Conservation (phyloP, 305 asterid genomes). For the Coffea humblotiana region DNA sequence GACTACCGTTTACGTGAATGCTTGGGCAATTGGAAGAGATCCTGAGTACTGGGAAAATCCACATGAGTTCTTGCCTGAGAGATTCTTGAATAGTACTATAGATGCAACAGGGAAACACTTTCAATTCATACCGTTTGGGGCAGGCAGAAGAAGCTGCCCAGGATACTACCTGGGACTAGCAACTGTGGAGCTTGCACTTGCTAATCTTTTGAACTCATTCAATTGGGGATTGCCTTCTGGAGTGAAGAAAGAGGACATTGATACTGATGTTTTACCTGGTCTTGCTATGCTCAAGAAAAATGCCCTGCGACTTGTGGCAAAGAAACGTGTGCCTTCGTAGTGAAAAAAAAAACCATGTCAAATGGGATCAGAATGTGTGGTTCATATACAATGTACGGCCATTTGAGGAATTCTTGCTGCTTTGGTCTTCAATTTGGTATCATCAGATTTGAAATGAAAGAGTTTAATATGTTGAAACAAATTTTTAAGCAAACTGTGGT, state of each 20-base stretch:
- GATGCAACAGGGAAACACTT: not conserved
- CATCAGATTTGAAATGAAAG: too few species aligned
- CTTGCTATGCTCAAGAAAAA: not conserved
- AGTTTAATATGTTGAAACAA: too few species aligned
- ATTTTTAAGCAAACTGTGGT: too few species aligned
- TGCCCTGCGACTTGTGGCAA: not conserved
- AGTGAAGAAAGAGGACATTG: not conserved
- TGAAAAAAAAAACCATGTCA: too few species aligned
- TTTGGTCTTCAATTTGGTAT: too few species aligned
- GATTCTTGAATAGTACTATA: conserved; percentile 23
- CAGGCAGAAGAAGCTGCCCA: not conserved
- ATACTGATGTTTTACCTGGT: not conserved
- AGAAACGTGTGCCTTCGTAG: not conserved
- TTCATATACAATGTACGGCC: too few species aligned
- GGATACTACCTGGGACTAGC: not conserved
- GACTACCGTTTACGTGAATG: conserved; percentile 6
- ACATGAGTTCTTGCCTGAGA: conserved; percentile 14
- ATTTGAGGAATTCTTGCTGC: too few species aligned
- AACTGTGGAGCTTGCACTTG: not conserved
- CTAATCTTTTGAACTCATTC: not conserved
- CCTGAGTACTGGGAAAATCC: conserved; percentile 23
- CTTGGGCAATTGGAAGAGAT: conserved; percentile 24
- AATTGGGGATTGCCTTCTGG: not conserved
- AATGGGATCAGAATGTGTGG: too few species aligned
- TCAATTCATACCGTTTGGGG: not conserved